Evolutionary conservation across 768 basidiomycete genomes (phyloP), one percentile per base, ranked within the genome.

Genomic region (Pulveroboletus sp.): DNA sequence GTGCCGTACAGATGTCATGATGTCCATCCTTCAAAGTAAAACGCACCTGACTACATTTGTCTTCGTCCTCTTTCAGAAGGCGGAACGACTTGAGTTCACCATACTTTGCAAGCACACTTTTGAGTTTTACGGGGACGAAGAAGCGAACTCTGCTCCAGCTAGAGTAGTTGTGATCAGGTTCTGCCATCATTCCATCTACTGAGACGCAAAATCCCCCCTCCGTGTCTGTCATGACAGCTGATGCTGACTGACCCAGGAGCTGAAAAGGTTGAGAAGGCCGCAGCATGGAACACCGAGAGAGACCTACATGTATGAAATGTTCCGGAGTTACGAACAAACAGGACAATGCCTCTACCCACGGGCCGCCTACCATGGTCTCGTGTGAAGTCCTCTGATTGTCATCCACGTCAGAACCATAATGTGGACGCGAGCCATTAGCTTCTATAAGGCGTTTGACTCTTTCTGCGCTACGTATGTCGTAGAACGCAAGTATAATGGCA

Each of bases 401-500:
- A 4, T 52, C 55, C 2, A 26, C 30, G 13, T 52, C 39, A 6
- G 50, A 27, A 27, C 35, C 28, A 33, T 35, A 18, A 17, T 26
- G 48, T 37, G 47, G 24, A 41, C 36, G 53, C 7, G 56, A 55
- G 32, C 53, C 27, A 21, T 58, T 58, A 6, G 46, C 35, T 9
- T 71, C 70, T 38, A 81, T 66, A n/a, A 74, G 55, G 10, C 57
- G 60, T 43, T 75, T 73, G 27, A 79, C 79, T 6, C 70, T 71
- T 36, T 70, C 70, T 3, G 82, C 77, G 43, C 82, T 69, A 44
- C 83, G 76, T 39, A 76, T 62, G 55, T 87, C 83, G 64, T 76
- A 79, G 55, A 86, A 85, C 7, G 81, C 77, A 52, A 84, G 71
- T 39, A 85, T 68, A 38, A 78, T 67, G 7, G 82, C 82, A 33